These are phyloP conservation scores for Gossypium longicalyx DNA, from an alignment of 345 rosid genomes.

Conservation along the genomic window DNA sequence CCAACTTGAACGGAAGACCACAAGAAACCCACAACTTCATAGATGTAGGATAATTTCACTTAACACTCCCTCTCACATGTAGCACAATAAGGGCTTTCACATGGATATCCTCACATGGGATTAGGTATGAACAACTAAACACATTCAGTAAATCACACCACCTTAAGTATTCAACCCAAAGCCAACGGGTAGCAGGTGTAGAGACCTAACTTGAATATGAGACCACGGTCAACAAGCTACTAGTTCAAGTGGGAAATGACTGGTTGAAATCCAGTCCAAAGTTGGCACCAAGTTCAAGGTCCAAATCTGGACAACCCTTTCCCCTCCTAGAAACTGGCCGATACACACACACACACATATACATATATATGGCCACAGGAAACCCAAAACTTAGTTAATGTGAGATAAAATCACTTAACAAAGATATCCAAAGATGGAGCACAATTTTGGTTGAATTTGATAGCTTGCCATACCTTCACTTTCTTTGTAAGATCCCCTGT, in stretches of 20 bases:
- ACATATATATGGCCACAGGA: neutral
- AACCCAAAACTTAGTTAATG: neutral
- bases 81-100: neutral
- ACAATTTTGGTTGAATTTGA: neutral
- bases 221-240: neutral
- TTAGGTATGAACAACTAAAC: neutral
- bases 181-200: neutral
- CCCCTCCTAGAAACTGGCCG: no score
- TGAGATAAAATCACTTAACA: neutral
- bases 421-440: neutral
- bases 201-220: neutral
- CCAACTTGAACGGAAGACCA: neutral
- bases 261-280: no score
- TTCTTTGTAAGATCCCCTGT: neutral
- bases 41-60: neutral
- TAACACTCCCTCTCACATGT: neutral
- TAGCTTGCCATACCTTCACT: slow-evolving; percentile 8
- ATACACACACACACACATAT: no score
- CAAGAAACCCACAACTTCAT: neutral
- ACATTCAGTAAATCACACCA: neutral
- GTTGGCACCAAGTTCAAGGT: no score
- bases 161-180: neutral
- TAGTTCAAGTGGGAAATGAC: no score
- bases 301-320: no score
- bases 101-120: neutral